Evolutionary conservation across 495 filamentous ascomycete species (phyloP).

Genomic region (Cenococcum geophilum): DNA sequence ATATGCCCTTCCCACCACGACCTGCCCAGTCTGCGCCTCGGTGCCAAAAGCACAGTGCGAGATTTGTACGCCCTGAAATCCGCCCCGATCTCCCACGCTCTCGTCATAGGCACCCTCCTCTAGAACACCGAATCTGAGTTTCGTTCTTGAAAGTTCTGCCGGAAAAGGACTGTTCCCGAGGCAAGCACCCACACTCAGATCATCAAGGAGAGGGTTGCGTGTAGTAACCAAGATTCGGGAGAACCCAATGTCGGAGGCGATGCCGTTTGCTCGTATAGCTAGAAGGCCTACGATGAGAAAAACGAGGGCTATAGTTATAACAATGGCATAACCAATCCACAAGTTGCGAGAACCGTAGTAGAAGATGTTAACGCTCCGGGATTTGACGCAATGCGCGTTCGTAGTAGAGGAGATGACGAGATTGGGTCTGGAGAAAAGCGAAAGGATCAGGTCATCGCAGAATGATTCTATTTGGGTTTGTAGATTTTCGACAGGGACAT

Average conservation of each 20-base stretch:
- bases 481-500: slow-evolving; percentile 24
- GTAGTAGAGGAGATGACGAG: slow-evolving; percentile 31
- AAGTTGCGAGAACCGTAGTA: slow-evolving; percentile 30
- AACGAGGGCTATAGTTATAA: slow-evolving; percentile 27
- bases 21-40: no score
- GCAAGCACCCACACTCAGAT: slow-evolving; percentile 22
- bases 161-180: slow-evolving; percentile 23
- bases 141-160: slow-evolving; percentile 21
- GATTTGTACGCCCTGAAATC: no score
- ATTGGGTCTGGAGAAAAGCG: slow-evolving; percentile 35
- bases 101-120: slow-evolving; percentile 6
- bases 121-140: slow-evolving; percentile 18
- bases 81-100: no score
- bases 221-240: slow-evolving; percentile 26
- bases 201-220: slow-evolving; percentile 21
- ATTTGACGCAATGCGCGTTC: slow-evolving; percentile 19
- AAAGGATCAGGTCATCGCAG: slow-evolving; percentile 37
- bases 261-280: slow-evolving; percentile 21
- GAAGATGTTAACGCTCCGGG: slow-evolving; percentile 32
- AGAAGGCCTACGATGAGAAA: slow-evolving; percentile 15
- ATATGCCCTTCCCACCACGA: no score
- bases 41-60: no score
- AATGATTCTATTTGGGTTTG: slow-evolving; percentile 19
- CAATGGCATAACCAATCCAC: slow-evolving; percentile 38
- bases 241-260: slow-evolving; percentile 16